Evolutionary conservation across 495 filamentous ascomycete species (phyloP).

Genomic region (Cryomyces minteri): DNA sequence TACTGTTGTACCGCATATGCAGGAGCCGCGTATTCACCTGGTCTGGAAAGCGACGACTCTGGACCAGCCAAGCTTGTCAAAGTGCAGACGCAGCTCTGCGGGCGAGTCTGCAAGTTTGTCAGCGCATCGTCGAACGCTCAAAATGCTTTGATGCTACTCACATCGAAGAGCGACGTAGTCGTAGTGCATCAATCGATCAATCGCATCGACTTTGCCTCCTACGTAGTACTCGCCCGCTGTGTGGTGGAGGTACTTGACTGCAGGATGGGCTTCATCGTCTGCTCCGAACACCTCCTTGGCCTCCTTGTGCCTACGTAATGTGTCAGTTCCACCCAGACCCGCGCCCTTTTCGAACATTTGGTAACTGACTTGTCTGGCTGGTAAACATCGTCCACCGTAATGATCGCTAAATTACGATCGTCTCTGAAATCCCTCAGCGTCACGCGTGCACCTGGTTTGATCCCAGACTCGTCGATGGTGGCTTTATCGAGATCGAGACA

Average conservation of each 20-base stretch:
- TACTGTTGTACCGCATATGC: too few species aligned
- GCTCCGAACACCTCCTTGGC: conserved; percentile 90
- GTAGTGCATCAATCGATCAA: conserved; percentile 91
- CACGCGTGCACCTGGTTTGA: conserved; percentile 64
- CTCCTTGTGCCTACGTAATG: conserved; percentile 49
- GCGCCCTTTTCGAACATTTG: background rate
- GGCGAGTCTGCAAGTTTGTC: conserved; percentile 50
- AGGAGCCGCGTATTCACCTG: conserved; percentile 7
- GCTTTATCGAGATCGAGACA: conserved; percentile 68
- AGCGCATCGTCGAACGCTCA: background rate
- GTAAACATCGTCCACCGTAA: conserved; percentile 93
- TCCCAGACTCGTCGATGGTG: conserved; percentile 47
- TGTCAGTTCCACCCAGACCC: conserved; percentile 9
- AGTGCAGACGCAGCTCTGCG: conserved; percentile 85
- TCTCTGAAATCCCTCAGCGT: conserved; percentile 92
- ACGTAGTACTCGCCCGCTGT: conserved; percentile 76
- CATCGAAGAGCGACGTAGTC: conserved; percentile 95
- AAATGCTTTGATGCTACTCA: conserved; percentile 24
- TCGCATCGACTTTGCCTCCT: conserved; percentile 85
- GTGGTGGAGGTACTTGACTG: conserved; percentile 71
- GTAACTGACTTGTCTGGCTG: conserved; percentile 76
- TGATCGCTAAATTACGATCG: conserved; percentile 84
- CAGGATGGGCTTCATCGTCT: conserved; percentile 77
- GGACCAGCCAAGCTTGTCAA: conserved; percentile 97
- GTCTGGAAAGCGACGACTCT: conserved; percentile 98